Evolutionary conservation across 108 stramenopile species (phyloP).

Genomic region (Skeletonema potamos): DNA sequence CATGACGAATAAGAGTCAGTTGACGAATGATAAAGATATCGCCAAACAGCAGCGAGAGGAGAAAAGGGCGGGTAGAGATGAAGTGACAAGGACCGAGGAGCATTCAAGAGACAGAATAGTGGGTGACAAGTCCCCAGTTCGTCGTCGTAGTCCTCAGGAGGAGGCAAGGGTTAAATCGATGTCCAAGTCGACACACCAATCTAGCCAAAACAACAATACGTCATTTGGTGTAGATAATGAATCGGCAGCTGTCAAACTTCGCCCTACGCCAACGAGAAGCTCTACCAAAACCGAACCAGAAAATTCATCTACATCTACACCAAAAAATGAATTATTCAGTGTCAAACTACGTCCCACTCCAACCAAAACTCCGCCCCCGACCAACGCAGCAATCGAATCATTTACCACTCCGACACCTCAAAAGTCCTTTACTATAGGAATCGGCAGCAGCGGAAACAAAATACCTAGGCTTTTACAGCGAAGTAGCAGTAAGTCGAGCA

Average conservation of each 20-base stretch:
- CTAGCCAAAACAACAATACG: not conserved
- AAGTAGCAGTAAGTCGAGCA: not conserved
- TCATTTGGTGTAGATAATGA: not conserved
- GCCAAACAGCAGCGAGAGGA: slow-evolving; percentile 18
- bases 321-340: not conserved
- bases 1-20: slow-evolving; percentile 30
- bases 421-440: not conserved
- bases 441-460: not conserved
- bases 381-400: not conserved
- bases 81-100: not conserved
- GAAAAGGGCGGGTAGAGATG: not conserved
- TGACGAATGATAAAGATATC: slow-evolving; percentile 38
- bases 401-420: not conserved
- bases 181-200: not conserved
- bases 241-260: not conserved
- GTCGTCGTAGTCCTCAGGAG: not conserved
- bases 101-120: not conserved
- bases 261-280: not conserved
- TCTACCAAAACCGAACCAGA: not conserved
- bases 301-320: not conserved
- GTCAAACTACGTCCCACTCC: slow-evolving; percentile 1
- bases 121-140: not conserved
- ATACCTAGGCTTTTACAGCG: not conserved
- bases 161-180: not conserved
- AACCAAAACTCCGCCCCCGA: not conserved